Percentiles rank a stretch among this genome's conserved stretches.
phyloP scores from a whole-genome alignment of 2,329 filamentous ascomycete species.

The Paracorniculantispora psalliotae region DNA sequence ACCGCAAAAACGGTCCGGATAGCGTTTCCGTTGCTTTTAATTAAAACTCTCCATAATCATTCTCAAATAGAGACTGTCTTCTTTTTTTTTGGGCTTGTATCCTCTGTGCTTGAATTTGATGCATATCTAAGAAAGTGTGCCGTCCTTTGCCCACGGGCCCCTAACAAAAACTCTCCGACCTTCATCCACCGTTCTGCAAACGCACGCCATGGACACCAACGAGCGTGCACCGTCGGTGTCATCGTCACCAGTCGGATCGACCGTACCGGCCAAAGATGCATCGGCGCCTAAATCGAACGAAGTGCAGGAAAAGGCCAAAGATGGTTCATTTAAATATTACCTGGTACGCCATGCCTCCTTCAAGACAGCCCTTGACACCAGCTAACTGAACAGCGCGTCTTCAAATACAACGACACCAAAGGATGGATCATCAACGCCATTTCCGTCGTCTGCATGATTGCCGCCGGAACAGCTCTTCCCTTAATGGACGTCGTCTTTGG shows the following conservation, averaged over 20 bases:
- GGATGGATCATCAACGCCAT: constrained; percentile 34
- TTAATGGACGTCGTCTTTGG: constrained; percentile 58
- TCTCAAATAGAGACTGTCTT: too few relatives aligned
- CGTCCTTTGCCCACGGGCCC: background rate
- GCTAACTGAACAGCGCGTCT: constrained; percentile 27
- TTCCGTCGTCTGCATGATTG: constrained; percentile 33
- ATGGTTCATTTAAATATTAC: constrained; percentile 12
- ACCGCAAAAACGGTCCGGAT: too few relatives aligned
- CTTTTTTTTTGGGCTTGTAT: too few relatives aligned
- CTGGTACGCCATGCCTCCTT: background rate
- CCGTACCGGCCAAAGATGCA: background rate
- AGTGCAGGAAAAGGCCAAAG: background rate
- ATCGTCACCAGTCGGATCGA: background rate
- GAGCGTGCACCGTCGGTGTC: background rate
- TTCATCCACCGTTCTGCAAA: too few relatives aligned
- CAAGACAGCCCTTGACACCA: background rate
- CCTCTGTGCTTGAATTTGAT: too few relatives aligned
- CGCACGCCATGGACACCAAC: background rate
- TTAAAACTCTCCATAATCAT: too few relatives aligned
- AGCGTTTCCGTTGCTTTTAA: too few relatives aligned
- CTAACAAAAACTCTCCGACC: too few relatives aligned
- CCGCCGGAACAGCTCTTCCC: constrained; percentile 37
- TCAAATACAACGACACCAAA: constrained; percentile 32
- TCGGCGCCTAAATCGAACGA: background rate
- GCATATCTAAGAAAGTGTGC: too few relatives aligned